These are phyloP conservation scores for Periconia sp. DNA, from an alignment of 2,329 filamentous ascomycete genomes.

Conservation along the genomic window DNA sequence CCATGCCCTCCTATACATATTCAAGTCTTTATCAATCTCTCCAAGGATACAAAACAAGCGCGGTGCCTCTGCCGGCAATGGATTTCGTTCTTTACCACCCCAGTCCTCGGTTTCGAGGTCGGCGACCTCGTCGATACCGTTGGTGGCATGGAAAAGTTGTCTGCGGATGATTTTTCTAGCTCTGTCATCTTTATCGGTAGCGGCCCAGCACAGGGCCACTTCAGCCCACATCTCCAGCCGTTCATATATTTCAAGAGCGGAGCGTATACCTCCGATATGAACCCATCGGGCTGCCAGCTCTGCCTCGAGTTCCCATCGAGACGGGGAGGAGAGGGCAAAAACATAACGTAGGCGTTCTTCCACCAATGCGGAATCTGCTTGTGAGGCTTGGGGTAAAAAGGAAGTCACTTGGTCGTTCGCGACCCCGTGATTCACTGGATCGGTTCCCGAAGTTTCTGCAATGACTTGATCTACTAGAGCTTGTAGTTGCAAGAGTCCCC, in stretches of 20 bases:
- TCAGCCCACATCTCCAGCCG: slow-evolving; percentile 93
- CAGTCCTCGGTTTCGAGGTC: slow-evolving; percentile 56
- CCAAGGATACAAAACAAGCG: slow-evolving; percentile 92
- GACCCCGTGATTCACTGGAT: slow-evolving; percentile 29
- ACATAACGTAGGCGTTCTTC: slow-evolving; percentile 81
- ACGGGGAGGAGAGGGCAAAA: slow-evolving; percentile 81
- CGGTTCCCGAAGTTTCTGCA: slow-evolving; percentile 70
- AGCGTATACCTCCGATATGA: slow-evolving; percentile 81
- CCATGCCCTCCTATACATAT: slow-evolving; percentile 87
- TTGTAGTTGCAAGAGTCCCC: slow-evolving; percentile 90
- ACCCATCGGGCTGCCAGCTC: slow-evolving; percentile 95
- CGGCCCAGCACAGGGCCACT: slow-evolving; percentile 85
- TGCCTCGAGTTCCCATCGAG: slow-evolving; percentile 91
- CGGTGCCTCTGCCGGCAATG: slow-evolving; percentile 80
- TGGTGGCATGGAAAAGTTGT: slow-evolving; percentile 75
- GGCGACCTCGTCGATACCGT: slow-evolving; percentile 45
- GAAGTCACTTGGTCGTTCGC: slow-evolving; percentile 64
- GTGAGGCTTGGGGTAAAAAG: slow-evolving; percentile 79
- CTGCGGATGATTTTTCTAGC: slow-evolving; percentile 77
- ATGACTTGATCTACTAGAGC: slow-evolving; percentile 95
- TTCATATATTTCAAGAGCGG: slow-evolving; percentile 95
- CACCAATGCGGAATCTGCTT: slow-evolving; percentile 78
- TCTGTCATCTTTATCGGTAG: slow-evolving; percentile 80
- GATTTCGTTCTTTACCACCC: slow-evolving; percentile 73
- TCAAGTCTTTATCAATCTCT: slow-evolving; percentile 78